phyloP scores from a whole-genome alignment of 306 rosid genomes.

The Arachis stenosperma region DNA sequence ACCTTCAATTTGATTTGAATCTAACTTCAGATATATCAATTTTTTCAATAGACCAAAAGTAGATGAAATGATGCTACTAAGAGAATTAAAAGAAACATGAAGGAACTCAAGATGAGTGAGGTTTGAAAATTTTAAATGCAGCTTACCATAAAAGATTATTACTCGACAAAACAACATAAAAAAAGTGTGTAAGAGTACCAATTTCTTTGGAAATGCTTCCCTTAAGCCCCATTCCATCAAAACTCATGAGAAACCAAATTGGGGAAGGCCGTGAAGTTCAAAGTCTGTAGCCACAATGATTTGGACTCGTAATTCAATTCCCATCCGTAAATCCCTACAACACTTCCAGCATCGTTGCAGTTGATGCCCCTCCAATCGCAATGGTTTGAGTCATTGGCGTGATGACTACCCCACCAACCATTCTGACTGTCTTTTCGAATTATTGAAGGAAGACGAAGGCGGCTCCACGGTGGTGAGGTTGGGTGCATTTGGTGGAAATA shows the following conservation, averaged over 20 bases:
- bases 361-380: slow-evolving; percentile 5
- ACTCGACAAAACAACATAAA: rapidly evolving
- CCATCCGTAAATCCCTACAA: background rate
- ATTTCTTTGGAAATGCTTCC: too few species aligned
- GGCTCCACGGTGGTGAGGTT: too few species aligned
- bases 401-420: background rate
- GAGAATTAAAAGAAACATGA: background rate
- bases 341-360: slow-evolving; percentile 8
- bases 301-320: background rate
- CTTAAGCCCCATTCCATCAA: background rate
- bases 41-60: background rate
- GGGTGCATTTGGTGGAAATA: too few species aligned
- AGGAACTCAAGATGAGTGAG: background rate
- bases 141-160: background rate
- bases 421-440: background rate
- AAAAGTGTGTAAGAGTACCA: too few species aligned
- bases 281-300: background rate
- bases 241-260: background rate
- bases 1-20: background rate
- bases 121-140: background rate
- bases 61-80: background rate
- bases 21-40: background rate
- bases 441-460: background rate
- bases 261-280: slow-evolving; percentile 2
- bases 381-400: slow-evolving; percentile 1